Conservation (phyloP, 257 asterid species). For the Scutellaria minor region DNA sequence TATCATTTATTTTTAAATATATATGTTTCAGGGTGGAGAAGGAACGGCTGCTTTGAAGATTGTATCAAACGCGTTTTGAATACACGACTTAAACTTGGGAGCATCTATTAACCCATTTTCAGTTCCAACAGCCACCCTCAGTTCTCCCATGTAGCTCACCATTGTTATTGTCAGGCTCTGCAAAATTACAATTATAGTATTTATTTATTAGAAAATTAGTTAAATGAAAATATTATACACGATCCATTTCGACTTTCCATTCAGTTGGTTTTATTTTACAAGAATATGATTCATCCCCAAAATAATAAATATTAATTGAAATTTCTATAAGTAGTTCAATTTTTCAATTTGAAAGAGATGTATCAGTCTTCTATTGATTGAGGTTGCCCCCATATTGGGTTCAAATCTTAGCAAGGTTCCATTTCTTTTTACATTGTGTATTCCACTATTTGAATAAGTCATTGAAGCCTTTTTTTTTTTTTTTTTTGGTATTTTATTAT, state of each 20-base stretch:
- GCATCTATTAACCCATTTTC: slow-evolving; percentile 69
- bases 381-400: too few species aligned
- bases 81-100: slow-evolving; percentile 50
- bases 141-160: slow-evolving; percentile 71
- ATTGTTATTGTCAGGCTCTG: slow-evolving; percentile 80
- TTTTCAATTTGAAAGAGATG: too few species aligned
- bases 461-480: too few species aligned
- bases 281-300: too few species aligned
- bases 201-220: background rate
- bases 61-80: slow-evolving; percentile 55
- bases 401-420: too few species aligned
- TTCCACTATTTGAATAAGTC: too few species aligned
- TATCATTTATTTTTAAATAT: background rate
- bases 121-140: slow-evolving; percentile 71
- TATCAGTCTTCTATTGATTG: too few species aligned
- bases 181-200: background rate
- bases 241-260: background rate
- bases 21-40: slow-evolving; percentile 16
- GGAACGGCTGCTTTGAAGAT: slow-evolving; percentile 56
- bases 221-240: background rate
- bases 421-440: too few species aligned
- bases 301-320: too few species aligned
- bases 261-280: too few species aligned
- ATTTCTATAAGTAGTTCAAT: too few species aligned
- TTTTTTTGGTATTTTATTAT: too few species aligned